Evolutionary conservation across 768 basidiomycete species (phyloP), one percentile per base, ranked within the genome.

Genomic region (Postia placenta): DNA sequence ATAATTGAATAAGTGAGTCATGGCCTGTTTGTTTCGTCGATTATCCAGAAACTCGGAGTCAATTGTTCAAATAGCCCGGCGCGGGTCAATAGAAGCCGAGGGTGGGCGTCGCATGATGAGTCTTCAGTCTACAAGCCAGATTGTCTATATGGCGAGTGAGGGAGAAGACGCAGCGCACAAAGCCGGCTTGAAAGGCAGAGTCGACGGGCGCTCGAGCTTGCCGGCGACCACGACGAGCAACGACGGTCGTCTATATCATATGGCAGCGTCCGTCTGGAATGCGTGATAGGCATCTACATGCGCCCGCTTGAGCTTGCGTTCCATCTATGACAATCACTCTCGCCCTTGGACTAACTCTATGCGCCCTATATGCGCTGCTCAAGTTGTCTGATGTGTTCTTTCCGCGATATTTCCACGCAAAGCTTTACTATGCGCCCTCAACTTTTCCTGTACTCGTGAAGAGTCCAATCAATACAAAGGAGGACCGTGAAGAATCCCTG

Each of bases 401-500:
- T 15, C 15, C 30, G 30, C 30, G 15, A 11, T 51, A 54, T 52
- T 50, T 49, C 36, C 17, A 52, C 1, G 56, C 60, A 2, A 51
- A 53, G 51, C 49, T 55, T 15, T 56, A 46, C 41, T 65, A 53
- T 42, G 48, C 60, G 4, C 38, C 55, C 15, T 55, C 27, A 2
- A 53, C 60, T 2, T 60, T 54, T 1, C 41, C 47, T 12, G 22
- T 65, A n/a, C 20, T 42, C 6, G 49, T 59, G 9, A 59, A 37
- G 28, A 50, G 37, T 25, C 38, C 54, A 5, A 24, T 27, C 12
- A 47, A 40, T 28, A 30, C 48, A 3, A 53, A 53, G 11, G 47
- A 55, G 1, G 41, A 45, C 11, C 47, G 19, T 6, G 19, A 47
- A 7, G 49, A 55, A 12, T 51, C 60, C 0, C 47, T 67, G 33